Evolutionary conservation across 371 early-diverging fungal species (phyloP).

Genomic region (Coemansia sp.): DNA sequence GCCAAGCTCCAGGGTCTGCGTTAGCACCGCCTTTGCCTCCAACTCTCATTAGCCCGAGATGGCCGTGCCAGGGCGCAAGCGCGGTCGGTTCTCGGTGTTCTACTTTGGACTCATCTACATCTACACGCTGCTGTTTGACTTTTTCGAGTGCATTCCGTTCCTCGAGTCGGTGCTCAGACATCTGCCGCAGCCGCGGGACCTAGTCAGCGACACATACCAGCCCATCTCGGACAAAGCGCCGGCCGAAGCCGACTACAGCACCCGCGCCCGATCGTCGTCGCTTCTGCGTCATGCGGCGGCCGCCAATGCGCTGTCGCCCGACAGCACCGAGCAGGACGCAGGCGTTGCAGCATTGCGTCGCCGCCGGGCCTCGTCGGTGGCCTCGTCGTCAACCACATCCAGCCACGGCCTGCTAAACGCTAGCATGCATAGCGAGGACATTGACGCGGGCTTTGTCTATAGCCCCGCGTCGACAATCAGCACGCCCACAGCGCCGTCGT

Average conservation of each 20-base stretch:
- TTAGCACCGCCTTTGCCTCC: too few relatives aligned
- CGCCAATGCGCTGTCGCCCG: background rate
- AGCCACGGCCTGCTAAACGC: slow-evolving; percentile 11
- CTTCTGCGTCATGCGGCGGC: slow-evolving; percentile 2
- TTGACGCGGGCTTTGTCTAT: background rate
- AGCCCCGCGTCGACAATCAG: slow-evolving; percentile 14
- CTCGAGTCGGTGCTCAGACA: slow-evolving; percentile 33
- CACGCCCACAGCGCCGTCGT: slow-evolving; percentile 11
- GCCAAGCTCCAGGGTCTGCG: too few relatives aligned
- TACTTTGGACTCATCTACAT: slow-evolving; percentile 47
- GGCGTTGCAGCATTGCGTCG: slow-evolving; percentile 18
- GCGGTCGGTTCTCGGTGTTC: slow-evolving; percentile 44
- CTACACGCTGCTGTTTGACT: slow-evolving; percentile 38
- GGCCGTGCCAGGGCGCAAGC: slow-evolving; percentile 16
- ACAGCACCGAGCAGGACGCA: slow-evolving; percentile 3
- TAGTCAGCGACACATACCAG: slow-evolving; percentile 49
- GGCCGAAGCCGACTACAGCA: slow-evolving; percentile 1
- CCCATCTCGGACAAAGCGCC: slow-evolving; percentile 39
- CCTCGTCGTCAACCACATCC: slow-evolving; percentile 41
- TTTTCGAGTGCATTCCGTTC: slow-evolving; percentile 35
- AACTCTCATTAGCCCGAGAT: background rate
- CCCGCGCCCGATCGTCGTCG: slow-evolving; percentile 11
- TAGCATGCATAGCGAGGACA: slow-evolving; percentile 7
- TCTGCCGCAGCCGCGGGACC: slow-evolving; percentile 42
- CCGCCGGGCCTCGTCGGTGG: slow-evolving; percentile 38